Percentiles rank a stretch among this genome's conserved stretches.
These are phyloP conservation scores for Diospyros kaki DNA, from an alignment of 148 eudicot genomes.

Conservation along the genomic window DNA sequence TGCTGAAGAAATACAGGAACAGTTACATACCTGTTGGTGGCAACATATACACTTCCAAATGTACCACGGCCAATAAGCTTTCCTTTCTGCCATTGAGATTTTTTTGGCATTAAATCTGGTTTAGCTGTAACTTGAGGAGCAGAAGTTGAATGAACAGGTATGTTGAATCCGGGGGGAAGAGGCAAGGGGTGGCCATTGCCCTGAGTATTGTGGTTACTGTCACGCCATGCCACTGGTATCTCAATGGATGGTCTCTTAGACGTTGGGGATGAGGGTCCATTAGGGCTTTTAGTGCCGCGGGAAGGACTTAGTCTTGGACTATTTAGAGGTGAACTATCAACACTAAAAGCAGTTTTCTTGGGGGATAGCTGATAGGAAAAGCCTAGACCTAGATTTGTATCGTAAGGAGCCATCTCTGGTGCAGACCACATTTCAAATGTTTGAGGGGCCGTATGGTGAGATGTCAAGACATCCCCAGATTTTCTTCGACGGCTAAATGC, in stretches of 20 bases:
- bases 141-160: conserved; percentile 33
- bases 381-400: conserved; percentile 22
- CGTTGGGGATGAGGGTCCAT: conserved; percentile 54
- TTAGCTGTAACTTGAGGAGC: conserved; percentile 29
- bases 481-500: conserved; percentile 47
- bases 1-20: background rate
- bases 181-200: conserved; percentile 68
- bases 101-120: conserved; percentile 29
- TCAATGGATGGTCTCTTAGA: conserved; percentile 34
- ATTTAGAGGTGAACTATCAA: conserved; percentile 38
- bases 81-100: conserved; percentile 80
- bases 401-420: conserved; percentile 38
- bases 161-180: conserved; percentile 64
- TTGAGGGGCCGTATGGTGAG: conserved; percentile 27
- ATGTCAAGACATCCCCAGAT: conserved; percentile 29
- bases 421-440: conserved; percentile 53
- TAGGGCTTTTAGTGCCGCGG: conserved; percentile 27
- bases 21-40: conserved; percentile 60
- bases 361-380: conserved; percentile 20
- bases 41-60: conserved; percentile 89
- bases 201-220: conserved; percentile 20
- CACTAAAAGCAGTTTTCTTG: conserved; percentile 29
- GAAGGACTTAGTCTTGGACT: conserved; percentile 36
- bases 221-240: conserved; percentile 26
- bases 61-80: conserved; percentile 95